phyloP scores from a whole-genome alignment of 2,329 filamentous ascomycete species.

The Alternaria sp. region DNA sequence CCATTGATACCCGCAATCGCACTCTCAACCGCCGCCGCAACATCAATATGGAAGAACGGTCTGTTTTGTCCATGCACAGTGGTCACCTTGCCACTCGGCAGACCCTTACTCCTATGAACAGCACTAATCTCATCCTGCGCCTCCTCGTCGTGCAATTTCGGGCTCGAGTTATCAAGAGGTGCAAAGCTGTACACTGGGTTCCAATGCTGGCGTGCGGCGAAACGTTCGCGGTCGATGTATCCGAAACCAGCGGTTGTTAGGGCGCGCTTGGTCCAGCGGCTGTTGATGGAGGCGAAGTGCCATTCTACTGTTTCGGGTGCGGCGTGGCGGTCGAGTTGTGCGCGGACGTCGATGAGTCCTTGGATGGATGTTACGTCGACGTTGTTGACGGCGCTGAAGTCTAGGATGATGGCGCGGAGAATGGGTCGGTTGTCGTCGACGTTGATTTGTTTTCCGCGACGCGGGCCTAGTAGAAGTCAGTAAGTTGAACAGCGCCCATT shows the following conservation, averaged over 20 bases:
- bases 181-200: conserved; percentile 95
- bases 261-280: conserved; percentile 90
- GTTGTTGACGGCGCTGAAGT: conserved; percentile 92
- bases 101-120: conserved; percentile 15
- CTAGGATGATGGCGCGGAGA: conserved; percentile 88
- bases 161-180: conserved; percentile 78
- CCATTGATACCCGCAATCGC: conserved; percentile 78
- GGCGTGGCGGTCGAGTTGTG: conserved; percentile 87
- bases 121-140: conserved; percentile 31
- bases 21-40: conserved; percentile 86
- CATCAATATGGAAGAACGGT: conserved; percentile 91
- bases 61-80: conserved; percentile 85
- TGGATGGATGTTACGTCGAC: conserved; percentile 93
- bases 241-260: conserved; percentile 89
- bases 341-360: conserved; percentile 90
- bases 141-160: conserved; percentile 61
- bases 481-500: not conserved
- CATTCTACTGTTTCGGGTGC: conserved; percentile 84
- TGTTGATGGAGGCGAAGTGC: conserved; percentile 94
- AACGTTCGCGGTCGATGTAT: conserved; percentile 61
- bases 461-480: conserved; percentile 52
- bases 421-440: conserved; percentile 64
- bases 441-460: conserved; percentile 58
- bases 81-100: conserved; percentile 56
- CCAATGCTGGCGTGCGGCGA: conserved; percentile 67